These are phyloP conservation scores for Sphagnum fallax DNA, from an alignment of 228 moss, liverwort and hornwort species.

Conservation along the genomic window DNA sequence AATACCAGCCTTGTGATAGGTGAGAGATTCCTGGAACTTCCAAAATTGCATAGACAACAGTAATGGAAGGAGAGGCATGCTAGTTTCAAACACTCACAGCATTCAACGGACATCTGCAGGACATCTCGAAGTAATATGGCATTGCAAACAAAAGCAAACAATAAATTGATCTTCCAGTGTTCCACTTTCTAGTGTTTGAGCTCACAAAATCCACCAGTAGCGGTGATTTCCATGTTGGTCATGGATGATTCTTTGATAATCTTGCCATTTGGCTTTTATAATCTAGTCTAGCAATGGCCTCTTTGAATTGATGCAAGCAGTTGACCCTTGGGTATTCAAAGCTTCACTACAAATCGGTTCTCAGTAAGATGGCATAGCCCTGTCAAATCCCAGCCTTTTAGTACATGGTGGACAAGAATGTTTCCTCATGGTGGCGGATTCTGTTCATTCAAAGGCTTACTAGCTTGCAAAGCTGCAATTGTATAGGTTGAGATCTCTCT, in stretches of 20 bases:
- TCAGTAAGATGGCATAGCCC: background rate
- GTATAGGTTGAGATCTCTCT: conserved; percentile 65
- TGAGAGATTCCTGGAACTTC: too few species aligned
- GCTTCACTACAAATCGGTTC: background rate
- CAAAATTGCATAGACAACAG: too few species aligned
- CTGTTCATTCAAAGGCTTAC: conserved; percentile 2
- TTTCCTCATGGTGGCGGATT: background rate
- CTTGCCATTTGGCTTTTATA: background rate
- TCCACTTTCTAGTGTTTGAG: too few species aligned
- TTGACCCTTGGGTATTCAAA: background rate
- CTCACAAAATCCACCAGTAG: background rate
- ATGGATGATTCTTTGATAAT: background rate
- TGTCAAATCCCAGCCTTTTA: background rate
- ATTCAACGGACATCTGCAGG: too few species aligned
- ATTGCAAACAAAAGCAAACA: too few species aligned
- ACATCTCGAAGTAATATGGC: too few species aligned
- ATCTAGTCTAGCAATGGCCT: background rate
- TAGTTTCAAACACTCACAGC: too few species aligned
- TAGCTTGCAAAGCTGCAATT: conserved; percentile 29
- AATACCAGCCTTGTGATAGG: too few species aligned
- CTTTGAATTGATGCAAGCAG: background rate
- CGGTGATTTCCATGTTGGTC: background rate
- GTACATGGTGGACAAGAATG: background rate
- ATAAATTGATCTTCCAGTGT: too few species aligned
- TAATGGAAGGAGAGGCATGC: too few species aligned